Evolutionary conservation across 1,284 basidiomycete genomes (phyloP), one percentile per base, ranked within the genome.

Genomic region (Abortiporus biennis): DNA sequence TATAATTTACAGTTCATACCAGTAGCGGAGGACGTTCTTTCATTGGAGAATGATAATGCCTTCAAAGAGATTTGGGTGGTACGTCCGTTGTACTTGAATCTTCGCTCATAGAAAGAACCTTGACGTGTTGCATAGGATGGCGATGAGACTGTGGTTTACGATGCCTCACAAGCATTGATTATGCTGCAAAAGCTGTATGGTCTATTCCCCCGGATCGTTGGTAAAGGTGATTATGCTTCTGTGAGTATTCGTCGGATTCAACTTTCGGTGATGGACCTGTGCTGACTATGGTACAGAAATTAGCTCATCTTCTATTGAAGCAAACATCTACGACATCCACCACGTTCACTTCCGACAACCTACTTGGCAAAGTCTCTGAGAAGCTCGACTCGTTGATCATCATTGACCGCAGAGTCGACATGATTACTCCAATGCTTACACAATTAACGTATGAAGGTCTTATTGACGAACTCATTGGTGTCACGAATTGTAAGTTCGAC

Each of bases 391-490:
- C 82, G 16, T 66, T 99, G 44, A 82, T 99, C 51, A 76, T 99
- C 32, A 56, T 99, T 43, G 96, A 99, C 61, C 79, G 96, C 39
- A 78, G 83, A 33, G 82, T 90, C n/a, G 96, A 99, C 60, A 88
- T 97, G 82, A 83, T 96, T 41, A 97, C 95, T 0, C 93, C 95
- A 1, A 72, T 99, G 42, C 80, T 95, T 36, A 99, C 95, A 1
- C 95, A 99, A 57, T 69, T 99, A 42, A 99, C 96, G 0, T 99
- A 98, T 56, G 86, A 97, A 60, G 96, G 96, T 13, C 80, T 99
- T 33, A 74, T 98, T n/a, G 95, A 99, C 56, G 96, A 99, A 60
- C 69, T 92, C 32, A 70, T 97, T 35, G 91, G 91, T 1, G 85
- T 99, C 49, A 85, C 78, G 62, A 92, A 96, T 54, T 86, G 93